A percentile compares a stretch with the other conserved stretches of the same genome.
Evolutionary conservation across 352 stramenopile species (phyloP).

Genomic region (Pythium folliculosum): DNA sequence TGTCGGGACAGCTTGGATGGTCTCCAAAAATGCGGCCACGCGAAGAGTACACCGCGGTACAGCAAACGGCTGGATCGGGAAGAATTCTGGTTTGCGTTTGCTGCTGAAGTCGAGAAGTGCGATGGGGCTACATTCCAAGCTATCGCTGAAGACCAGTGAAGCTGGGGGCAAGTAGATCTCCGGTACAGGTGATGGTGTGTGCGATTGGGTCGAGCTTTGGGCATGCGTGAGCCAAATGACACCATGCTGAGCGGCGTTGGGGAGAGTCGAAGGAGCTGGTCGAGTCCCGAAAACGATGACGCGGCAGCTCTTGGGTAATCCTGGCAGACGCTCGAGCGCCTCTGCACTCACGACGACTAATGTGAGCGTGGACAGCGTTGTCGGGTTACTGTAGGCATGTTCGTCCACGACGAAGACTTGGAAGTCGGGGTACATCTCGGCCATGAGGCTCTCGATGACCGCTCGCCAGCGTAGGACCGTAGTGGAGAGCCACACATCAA

Average conservation of each 20-base stretch:
- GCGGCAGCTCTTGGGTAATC: neutral
- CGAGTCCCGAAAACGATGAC: neutral
- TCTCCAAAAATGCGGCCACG: too few species aligned
- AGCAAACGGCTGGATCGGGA: neutral
- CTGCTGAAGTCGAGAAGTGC: neutral
- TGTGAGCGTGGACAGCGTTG: neutral
- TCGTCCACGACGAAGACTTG: neutral
- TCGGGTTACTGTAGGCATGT: neutral
- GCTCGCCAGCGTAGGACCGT: neutral
- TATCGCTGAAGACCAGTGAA: neutral
- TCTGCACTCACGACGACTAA: neutral
- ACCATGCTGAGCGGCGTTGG: too few species aligned
- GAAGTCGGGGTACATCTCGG: neutral
- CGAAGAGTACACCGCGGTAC: neutral
- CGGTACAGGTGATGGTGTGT: neutral
- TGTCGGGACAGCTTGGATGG: too few species aligned
- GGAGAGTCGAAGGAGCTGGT: too few species aligned
- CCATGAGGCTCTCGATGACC: neutral
- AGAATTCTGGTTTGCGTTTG: neutral
- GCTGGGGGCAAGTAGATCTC: neutral
- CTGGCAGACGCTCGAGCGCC: neutral
- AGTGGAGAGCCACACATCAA: neutral
- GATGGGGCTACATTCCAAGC: neutral
- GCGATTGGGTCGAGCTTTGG: too few species aligned
- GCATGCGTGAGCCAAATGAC: neutral